Conservation (phyloP, 805 yeast genomes). For the Suhomyces pyralidae region DNA sequence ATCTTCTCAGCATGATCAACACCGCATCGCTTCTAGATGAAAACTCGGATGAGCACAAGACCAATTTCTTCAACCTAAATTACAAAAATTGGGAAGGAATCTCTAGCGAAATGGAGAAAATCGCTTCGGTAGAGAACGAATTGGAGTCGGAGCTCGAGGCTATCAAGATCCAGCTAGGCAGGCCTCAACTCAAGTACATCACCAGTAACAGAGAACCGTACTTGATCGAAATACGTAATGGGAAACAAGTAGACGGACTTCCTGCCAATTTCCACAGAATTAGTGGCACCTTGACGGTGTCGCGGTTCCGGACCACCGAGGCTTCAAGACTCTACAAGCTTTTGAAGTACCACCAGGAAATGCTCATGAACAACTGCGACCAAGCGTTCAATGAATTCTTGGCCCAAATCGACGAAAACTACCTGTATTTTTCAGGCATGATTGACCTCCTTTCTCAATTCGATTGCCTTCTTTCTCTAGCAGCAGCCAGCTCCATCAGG, state of each 20-base stretch:
- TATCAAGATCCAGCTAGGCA: slow-evolving; percentile 45
- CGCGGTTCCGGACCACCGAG: slow-evolving; percentile 70
- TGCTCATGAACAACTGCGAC: slow-evolving; percentile 46
- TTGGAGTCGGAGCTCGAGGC: slow-evolving; percentile 52
- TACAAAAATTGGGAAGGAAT: slow-evolving; percentile 40
- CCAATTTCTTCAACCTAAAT: slow-evolving; percentile 40
- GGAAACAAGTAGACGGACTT: slow-evolving; percentile 48
- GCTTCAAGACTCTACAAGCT: slow-evolving; percentile 49
- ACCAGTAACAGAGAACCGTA: slow-evolving; percentile 65
- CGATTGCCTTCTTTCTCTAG: slow-evolving; percentile 67
- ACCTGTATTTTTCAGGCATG: slow-evolving; percentile 31
- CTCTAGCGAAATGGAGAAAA: slow-evolving; percentile 30
- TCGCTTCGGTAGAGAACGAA: slow-evolving; percentile 42
- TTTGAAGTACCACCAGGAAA: slow-evolving; percentile 60
- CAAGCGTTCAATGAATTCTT: slow-evolving; percentile 44
- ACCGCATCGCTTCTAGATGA: slow-evolving; percentile 51
- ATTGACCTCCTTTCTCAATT: slow-evolving; percentile 50
- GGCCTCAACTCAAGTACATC: slow-evolving; percentile 56
- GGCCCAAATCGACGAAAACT: slow-evolving; percentile 27
- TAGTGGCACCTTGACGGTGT: slow-evolving; percentile 62
- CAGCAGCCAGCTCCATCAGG: slow-evolving; percentile 50
- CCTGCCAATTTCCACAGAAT: slow-evolving; percentile 80
- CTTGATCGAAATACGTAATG: slow-evolving; percentile 70
- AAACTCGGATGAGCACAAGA: slow-evolving; percentile 42
- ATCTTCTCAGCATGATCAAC: slow-evolving; percentile 50